phyloP scores from a whole-genome alignment of 164 flowering plant species.

The Sedum album region DNA sequence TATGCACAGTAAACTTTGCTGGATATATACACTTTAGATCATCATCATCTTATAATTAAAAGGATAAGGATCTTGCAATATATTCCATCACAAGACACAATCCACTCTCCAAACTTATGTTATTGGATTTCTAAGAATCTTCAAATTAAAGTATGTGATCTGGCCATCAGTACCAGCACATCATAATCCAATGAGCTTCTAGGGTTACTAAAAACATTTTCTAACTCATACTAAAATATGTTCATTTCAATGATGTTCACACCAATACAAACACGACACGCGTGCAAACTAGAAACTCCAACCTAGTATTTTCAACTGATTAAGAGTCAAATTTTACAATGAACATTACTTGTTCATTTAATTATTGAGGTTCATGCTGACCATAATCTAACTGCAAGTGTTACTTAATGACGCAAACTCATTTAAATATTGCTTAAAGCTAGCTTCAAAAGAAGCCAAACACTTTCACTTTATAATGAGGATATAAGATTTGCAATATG shows the following conservation, averaged over 20 bases:
- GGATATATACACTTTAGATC: constrained; percentile 6
- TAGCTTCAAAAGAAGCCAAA: too few relatives aligned
- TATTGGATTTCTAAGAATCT: constrained; percentile 3
- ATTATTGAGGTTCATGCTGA: background rate
- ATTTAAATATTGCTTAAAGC: too few relatives aligned
- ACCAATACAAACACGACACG: background rate
- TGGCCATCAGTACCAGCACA: background rate
- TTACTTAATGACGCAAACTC: background rate
- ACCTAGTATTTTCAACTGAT: background rate
- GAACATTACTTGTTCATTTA: background rate
- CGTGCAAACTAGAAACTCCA: background rate
- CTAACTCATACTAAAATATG: background rate
- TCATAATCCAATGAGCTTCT: background rate
- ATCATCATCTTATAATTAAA: background rate
- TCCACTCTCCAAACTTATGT: background rate
- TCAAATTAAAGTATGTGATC: constrained; percentile 1
- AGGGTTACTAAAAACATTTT: background rate
- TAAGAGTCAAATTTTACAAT: background rate
- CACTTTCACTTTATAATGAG: too few relatives aligned
- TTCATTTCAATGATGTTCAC: background rate
- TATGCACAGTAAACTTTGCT: background rate
- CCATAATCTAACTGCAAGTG: background rate
- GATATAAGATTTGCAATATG: background rate
- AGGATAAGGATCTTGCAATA: constrained; percentile 1
- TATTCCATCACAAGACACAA: constrained; percentile 6